Evolutionary conservation across 179 eudicot genomes (phyloP).

Genomic region (Gypsophila paniculata): DNA sequence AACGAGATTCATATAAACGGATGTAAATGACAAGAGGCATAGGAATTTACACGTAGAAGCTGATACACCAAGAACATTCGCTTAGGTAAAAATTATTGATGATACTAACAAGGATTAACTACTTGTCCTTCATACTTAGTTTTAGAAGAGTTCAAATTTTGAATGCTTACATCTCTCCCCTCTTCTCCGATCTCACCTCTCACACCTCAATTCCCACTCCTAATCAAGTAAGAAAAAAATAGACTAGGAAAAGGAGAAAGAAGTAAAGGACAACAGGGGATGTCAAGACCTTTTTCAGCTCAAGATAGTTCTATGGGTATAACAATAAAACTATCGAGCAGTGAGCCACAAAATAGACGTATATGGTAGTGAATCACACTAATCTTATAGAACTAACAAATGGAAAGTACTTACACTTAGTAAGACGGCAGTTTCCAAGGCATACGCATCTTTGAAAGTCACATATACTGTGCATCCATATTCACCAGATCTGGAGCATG

Average conservation of each 20-base stretch:
- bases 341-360: background rate
- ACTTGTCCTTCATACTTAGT: background rate
- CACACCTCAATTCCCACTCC: too few relatives aligned
- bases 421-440: conserved; percentile 76
- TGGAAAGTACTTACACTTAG: conserved; percentile 54
- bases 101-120: background rate
- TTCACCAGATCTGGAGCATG: conserved; percentile 60
- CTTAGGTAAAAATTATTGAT: background rate
- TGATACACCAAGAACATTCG: background rate
- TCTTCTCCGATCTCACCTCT: too few relatives aligned
- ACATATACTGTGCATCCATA: conserved; percentile 72
- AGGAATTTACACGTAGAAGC: background rate
- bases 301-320: background rate
- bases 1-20: background rate
- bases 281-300: background rate
- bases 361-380: background rate
- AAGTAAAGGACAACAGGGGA: background rate
- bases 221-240: too few relatives aligned
- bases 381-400: background rate
- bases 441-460: conserved; percentile 65
- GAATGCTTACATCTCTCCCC: too few relatives aligned
- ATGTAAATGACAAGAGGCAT: background rate
- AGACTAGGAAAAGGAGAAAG: too few relatives aligned
- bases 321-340: background rate
- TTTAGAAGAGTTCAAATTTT: background rate